These are phyloP conservation scores for Arabidopsis thaliana DNA, from an alignment of 345 rosid species.

Conservation along the genomic window DNA sequence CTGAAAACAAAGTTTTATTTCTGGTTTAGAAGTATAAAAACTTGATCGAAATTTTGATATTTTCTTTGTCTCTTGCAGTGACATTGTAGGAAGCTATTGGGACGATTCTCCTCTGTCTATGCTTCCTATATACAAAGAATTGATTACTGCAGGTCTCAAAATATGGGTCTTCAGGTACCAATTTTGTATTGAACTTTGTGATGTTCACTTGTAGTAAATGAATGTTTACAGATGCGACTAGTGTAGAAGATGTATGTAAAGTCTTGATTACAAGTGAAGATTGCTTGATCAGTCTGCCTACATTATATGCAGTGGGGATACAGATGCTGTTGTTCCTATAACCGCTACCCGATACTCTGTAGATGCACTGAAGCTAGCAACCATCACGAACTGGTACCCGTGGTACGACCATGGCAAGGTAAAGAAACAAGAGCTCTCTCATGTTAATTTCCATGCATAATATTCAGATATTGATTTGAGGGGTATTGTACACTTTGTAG, in stretches of 20 bases:
- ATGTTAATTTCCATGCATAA: conserved; percentile 26
- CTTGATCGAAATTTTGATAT: not conserved
- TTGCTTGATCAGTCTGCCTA: conserved; percentile 30
- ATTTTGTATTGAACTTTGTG: not conserved
- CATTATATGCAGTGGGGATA: conserved; percentile 77
- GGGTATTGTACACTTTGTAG: conserved; percentile 40
- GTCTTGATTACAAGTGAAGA: conserved; percentile 14
- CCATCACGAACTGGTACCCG: conserved; percentile 79
- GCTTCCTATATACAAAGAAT: conserved; percentile 73
- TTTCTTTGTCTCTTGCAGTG: conserved; percentile 49
- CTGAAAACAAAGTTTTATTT: not conserved
- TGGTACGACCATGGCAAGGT: conserved; percentile 70
- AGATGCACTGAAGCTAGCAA: conserved; percentile 80
- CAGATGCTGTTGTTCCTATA: conserved; percentile 89
- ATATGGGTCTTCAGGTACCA: conserved; percentile 87
- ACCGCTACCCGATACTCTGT: conserved; percentile 92
- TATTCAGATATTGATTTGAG: not conserved
- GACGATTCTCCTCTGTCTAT: conserved; percentile 76
- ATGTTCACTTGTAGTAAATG: not conserved
- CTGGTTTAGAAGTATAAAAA: conserved; percentile 6
- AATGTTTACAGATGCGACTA: not conserved
- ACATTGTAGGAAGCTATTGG: conserved; percentile 66
- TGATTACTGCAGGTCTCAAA: conserved; percentile 72
- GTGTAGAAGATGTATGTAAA: conserved; percentile 1
- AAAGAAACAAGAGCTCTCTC: conserved; percentile 6